phyloP scores from a whole-genome alignment of 805 yeast species.

The Spathaspora boniae region DNA sequence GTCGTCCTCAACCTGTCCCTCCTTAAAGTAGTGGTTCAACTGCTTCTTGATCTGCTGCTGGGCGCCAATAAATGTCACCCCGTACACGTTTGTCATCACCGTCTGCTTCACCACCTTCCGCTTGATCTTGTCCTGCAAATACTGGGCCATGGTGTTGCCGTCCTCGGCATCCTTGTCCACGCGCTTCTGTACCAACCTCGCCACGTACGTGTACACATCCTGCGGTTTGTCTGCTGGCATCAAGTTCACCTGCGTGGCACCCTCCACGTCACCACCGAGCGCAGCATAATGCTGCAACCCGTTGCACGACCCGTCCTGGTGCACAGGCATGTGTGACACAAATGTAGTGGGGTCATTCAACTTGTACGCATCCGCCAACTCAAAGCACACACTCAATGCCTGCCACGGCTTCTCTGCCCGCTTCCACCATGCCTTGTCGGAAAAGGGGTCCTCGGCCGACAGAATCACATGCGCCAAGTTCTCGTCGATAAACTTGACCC shows the following conservation, averaged over 20 bases:
- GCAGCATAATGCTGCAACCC: slow-evolving; percentile 88
- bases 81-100: slow-evolving; percentile 97
- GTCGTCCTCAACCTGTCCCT: slow-evolving; percentile 41
- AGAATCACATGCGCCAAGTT: slow-evolving; percentile 52
- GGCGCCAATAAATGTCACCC: slow-evolving; percentile 94
- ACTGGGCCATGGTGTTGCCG: slow-evolving; percentile 53
- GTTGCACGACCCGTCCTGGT: slow-evolving; percentile 85
- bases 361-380: slow-evolving; percentile 57
- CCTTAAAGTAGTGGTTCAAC: slow-evolving; percentile 54
- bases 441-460: slow-evolving; percentile 62
- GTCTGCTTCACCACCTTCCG: slow-evolving; percentile 95
- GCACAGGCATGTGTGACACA: slow-evolving; percentile 72
- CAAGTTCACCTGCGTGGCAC: slow-evolving; percentile 76
- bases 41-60: slow-evolving; percentile 82
- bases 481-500: slow-evolving; percentile 57
- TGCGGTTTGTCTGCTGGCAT: slow-evolving; percentile 70
- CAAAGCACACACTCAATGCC: slow-evolving; percentile 66
- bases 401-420: slow-evolving; percentile 85
- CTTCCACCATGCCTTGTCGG: slow-evolving; percentile 61
- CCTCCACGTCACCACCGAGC: slow-evolving; percentile 78
- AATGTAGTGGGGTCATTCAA: slow-evolving; percentile 62
- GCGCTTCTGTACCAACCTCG: slow-evolving; percentile 55
- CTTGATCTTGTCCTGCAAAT: slow-evolving; percentile 58
- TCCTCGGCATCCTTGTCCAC: slow-evolving; percentile 51
- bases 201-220: slow-evolving; percentile 73